Percentiles rank a stretch among this genome's conserved stretches.
Evolutionary conservation across 176 grass and related monocot species (phyloP).

Genomic region (sorghum (Sorghum bicolor)): Sorghum_bicolor_NCBIv3 NC_012875.2:59503501-59504000

Average conservation of each 20-base stretch:
- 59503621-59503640: conserved; percentile 18
- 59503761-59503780: conserved; percentile 36
- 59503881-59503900: neutral
- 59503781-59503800: conserved; percentile 17
- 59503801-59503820: conserved; percentile 28
- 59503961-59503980: too few relatives aligned
- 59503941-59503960: neutral
- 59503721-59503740: neutral
- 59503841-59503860: neutral
- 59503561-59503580: neutral
- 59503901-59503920: neutral
- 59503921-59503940: neutral
- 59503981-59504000: too few relatives aligned
- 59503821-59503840: conserved; percentile 7
- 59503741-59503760: neutral
- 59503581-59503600: neutral
- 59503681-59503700: neutral
- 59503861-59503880: neutral
- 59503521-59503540: neutral
- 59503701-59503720: neutral
- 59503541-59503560: conserved; percentile 6
- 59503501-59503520: neutral
- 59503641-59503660: conserved; percentile 7
- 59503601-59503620: neutral
- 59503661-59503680: neutral